phyloP scores from a whole-genome alignment of 768 basidiomycete genomes.

The Kwoniella sp. region DNA sequence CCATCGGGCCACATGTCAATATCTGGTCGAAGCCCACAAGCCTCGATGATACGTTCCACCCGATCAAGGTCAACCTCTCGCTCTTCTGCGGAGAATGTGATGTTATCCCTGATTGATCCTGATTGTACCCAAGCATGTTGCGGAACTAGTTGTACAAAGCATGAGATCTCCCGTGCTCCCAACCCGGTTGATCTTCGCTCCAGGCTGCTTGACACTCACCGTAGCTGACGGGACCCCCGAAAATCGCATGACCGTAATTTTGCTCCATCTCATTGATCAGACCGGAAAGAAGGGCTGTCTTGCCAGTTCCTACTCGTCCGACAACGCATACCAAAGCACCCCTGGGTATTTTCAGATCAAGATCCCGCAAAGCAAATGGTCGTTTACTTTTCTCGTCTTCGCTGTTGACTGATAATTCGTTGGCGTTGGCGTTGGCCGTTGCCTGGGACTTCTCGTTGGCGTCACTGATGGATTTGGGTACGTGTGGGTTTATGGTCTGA shows the following conservation, averaged over 20 bases:
- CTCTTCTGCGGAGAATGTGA: conserved; percentile 41
- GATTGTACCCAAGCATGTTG: conserved; percentile 56
- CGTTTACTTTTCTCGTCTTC: conserved; percentile 7
- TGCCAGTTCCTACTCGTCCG: conserved; percentile 53
- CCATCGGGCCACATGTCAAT: conserved; percentile 41
- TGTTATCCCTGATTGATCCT: conserved; percentile 50
- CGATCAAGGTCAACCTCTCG: conserved; percentile 26
- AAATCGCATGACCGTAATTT: conserved; percentile 31
- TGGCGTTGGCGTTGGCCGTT: neutral
- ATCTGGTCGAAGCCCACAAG: conserved; percentile 48
- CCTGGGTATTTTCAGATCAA: conserved; percentile 61
- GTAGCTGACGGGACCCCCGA: conserved; percentile 47
- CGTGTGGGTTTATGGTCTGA: conserved; percentile 24
- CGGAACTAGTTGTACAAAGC: conserved; percentile 34
- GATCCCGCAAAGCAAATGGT: conserved; percentile 62
- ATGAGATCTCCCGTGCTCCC: too few relatives aligned
- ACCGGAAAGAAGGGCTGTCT: conserved; percentile 47
- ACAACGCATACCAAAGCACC: conserved; percentile 50
- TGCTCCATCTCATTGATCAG: conserved; percentile 52
- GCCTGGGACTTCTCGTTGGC: neutral
- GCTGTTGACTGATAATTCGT: conserved; percentile 22
- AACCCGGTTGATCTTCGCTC: too few relatives aligned
- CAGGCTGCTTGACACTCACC: too few relatives aligned
- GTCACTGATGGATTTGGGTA: conserved; percentile 6
- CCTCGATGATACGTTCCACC: conserved; percentile 41